Base-by-base conservation (phyloP, 2,329 filamentous ascomycete species). In the Orbilia blumenaviensis region DNA sequence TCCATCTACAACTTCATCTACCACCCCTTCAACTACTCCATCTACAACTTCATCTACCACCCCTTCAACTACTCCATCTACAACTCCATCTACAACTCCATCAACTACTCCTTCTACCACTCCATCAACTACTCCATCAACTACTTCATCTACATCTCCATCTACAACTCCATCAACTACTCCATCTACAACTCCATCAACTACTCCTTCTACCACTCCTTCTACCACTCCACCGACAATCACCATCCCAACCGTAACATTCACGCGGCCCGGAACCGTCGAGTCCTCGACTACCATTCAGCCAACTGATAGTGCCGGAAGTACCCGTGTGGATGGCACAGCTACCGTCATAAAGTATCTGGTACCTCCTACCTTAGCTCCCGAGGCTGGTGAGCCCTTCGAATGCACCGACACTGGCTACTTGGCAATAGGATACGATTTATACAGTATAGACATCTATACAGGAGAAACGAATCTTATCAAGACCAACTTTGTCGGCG, bases 401-500 rank as follows among this genome's bases (percentile, higher is more conserved):
- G 54, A 44, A 2, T 79, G 78, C 36, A 66, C 77, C 63, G 58
- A 71, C 29, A 68, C 71, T 60, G 78, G 78, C 27, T 79, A 78
- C 52, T 12, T 41, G 36, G 50, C 78, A 25, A 75, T 78, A 34
- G 16, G 41, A 52, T 42, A 36, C 4, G 41, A 50, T 10, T 68
- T 80, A 3, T 69, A 66, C 63, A 61, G 61, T 21, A 56, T 80
- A 2, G 69, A 80, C 42, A 48, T 79, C n/a, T 14, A 44, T 3
- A 66, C 52, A 2, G 78, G 69, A 12, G 21, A 16, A 21, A n/a
- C 23, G 12, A 48, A 50, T 5, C 9, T 18, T 27, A 60, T 79
- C 52, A 36, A 9, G 25, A 18, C 12, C 10, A 60, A 16, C 14
- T n/a, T n/a, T n/a, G n/a, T n/a, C n/a, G n/a, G n/a, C n/a, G n/a